Evolutionary conservation across 2,329 filamentous ascomycete species (phyloP), one percentile per base, ranked within the genome.

Genomic region (Penicillium verrucosum): DNA sequence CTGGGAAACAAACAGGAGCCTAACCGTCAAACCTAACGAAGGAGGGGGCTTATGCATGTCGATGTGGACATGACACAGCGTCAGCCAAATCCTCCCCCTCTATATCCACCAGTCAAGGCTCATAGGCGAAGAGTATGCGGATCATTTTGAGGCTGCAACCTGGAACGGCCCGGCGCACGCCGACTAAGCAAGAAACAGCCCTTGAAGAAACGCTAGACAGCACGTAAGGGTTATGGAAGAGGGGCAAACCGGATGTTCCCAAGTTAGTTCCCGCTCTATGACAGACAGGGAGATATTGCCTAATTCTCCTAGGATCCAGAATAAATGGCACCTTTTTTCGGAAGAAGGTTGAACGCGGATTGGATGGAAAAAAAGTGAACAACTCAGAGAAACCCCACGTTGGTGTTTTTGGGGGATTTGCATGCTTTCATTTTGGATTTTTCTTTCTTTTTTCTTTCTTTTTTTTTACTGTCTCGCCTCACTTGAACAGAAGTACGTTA

Each of bases 161-260:
- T 76, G 75, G 75, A 72, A 75, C 75, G 75, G 75, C 68, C 75
- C 75, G 75, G 72, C 71, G 74, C 74, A 74, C 72, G 72, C 69
- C 72, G 68, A 74, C 69, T 70, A 71, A 63, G 66, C 66, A 55
- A 51, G 50, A 54, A 37, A 40, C 65, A 67, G 68, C 67, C 69
- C 63, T 70, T 72, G 65, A 70, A 71, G 70, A 68, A 70, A 72
- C 66, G 67, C 70, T 70, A 70, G 64, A 68, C 42, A 57, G 60
- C 59, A 61, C 51, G 55, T 54, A 60, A 51, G 47, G 58, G 55
- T 37, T 49, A 51, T 43, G 18, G 47, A 55, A 56, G 48, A 59
- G 54, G 56, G 56, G 53, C 55, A 53, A 45, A 38, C 32, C 32
- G 44, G 51, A 57, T 34, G 42, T 9, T 55, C 29, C 50, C 45